phyloP scores from a whole-genome alignment of 148 eudicot genomes.

The Fallopia convolvulus region DNA sequence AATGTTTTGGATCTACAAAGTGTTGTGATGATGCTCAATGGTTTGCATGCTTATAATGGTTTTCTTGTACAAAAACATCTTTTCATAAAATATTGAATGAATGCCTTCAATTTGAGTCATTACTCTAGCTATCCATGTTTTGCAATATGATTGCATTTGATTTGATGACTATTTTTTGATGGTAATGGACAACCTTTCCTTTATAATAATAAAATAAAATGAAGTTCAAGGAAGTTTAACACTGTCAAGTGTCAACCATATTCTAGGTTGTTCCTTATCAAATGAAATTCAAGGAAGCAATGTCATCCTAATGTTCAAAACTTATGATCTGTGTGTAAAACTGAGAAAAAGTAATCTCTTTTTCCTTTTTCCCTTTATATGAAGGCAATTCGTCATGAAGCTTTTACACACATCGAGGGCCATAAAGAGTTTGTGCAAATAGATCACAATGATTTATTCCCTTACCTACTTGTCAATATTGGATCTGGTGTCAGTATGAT shows the following conservation, averaged over 20 bases:
- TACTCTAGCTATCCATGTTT: neutral
- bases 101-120: neutral
- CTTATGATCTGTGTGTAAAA: neutral
- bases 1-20: too few relatives aligned
- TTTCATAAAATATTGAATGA: neutral
- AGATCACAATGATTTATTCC: slow-evolving; percentile 83
- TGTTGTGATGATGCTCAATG: neutral
- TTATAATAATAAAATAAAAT: neutral
- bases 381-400: slow-evolving; percentile 98
- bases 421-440: slow-evolving; percentile 92
- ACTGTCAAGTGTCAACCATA: neutral
- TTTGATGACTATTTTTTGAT: neutral
- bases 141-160: neutral
- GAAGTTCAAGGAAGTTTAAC: neutral
- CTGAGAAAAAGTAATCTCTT: neutral
- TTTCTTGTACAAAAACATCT: neutral
- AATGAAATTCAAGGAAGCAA: neutral
- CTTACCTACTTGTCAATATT: slow-evolving; percentile 91
- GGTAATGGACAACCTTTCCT: neutral
- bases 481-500: slow-evolving; percentile 99
- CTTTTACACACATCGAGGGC: slow-evolving; percentile 93
- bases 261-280: neutral
- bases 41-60: neutral
- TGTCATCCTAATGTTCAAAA: neutral
- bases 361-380: neutral